A percentile compares a stretch with the other conserved stretches of the same genome.
phyloP scores from a whole-genome alignment of 2,329 filamentous ascomycete genomes.

The Immersiporthe knoxdaviesiana region DNA sequence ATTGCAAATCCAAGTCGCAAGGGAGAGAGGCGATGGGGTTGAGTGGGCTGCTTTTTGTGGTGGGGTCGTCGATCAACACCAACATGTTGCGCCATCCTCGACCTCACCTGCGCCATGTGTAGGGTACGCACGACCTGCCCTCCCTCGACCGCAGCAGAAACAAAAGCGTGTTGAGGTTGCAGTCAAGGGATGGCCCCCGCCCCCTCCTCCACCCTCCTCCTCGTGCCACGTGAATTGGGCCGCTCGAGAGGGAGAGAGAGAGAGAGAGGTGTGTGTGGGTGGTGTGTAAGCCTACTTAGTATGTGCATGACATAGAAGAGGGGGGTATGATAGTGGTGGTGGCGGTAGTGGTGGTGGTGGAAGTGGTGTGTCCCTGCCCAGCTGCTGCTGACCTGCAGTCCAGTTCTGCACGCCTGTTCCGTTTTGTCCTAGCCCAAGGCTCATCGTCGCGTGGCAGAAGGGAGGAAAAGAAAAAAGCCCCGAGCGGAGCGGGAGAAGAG shows the following conservation, averaged over 20 bases:
- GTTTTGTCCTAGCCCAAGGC: background rate
- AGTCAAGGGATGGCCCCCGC: background rate
- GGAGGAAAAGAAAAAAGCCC: background rate
- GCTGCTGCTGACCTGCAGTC: background rate
- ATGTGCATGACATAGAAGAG: background rate
- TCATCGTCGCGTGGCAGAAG: slow-evolving; percentile 5
- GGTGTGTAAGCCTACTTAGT: background rate
- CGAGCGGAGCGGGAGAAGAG: background rate
- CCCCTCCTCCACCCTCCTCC: background rate
- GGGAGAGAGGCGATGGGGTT: background rate
- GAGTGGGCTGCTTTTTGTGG: background rate
- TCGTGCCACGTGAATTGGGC: background rate
- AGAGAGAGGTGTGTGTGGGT: background rate
- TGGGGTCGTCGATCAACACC: background rate
- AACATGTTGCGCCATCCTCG: background rate
- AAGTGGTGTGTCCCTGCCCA: background rate
- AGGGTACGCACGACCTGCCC: background rate
- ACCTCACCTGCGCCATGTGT: background rate
- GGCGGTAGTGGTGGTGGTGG: background rate
- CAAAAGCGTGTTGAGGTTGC: background rate
- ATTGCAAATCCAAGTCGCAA: background rate
- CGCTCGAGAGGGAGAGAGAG: background rate
- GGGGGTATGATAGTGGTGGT: background rate
- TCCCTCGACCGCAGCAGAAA: background rate
- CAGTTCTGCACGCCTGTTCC: background rate